phyloP scores from a whole-genome alignment of 2,329 filamentous ascomycete genomes.

The Aquanectria penicillioides region DNA sequence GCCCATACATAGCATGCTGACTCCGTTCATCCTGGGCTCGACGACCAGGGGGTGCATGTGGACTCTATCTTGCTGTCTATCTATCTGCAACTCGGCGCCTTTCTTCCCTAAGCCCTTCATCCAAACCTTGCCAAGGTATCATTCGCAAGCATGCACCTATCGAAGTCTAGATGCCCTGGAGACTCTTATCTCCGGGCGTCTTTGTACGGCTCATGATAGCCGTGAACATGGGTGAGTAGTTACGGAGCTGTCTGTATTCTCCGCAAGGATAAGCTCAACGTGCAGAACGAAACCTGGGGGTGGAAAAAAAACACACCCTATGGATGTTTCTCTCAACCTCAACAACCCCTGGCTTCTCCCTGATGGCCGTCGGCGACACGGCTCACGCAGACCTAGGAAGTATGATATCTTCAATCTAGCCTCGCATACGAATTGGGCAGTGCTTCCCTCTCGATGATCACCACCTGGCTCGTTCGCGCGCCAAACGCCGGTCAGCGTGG shows the following conservation, averaged over 20 bases:
- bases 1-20: neutral
- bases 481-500: conserved; percentile 18
- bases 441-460: neutral
- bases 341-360: too few relatives aligned
- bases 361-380: too few relatives aligned
- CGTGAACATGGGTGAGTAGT: neutral
- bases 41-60: conserved; percentile 2
- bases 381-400: neutral
- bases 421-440: neutral
- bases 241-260: neutral
- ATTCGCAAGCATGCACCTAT: too few relatives aligned
- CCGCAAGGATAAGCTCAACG: neutral
- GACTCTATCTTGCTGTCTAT: conserved; percentile 1
- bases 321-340: too few relatives aligned
- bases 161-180: neutral
- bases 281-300: too few relatives aligned
- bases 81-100: conserved; percentile 15
- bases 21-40: neutral
- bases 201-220: conserved; percentile 13
- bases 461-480: conserved; percentile 15
- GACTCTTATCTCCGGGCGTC: conserved; percentile 17
- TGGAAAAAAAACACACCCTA: too few relatives aligned
- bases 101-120: neutral
- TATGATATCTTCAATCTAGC: conserved; percentile 7
- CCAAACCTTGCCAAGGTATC: neutral